Evolutionary conservation across 2,329 filamentous ascomycete species (phyloP), one percentile per base, ranked within the genome.

Genomic region (Exophiala sp.): DNA sequence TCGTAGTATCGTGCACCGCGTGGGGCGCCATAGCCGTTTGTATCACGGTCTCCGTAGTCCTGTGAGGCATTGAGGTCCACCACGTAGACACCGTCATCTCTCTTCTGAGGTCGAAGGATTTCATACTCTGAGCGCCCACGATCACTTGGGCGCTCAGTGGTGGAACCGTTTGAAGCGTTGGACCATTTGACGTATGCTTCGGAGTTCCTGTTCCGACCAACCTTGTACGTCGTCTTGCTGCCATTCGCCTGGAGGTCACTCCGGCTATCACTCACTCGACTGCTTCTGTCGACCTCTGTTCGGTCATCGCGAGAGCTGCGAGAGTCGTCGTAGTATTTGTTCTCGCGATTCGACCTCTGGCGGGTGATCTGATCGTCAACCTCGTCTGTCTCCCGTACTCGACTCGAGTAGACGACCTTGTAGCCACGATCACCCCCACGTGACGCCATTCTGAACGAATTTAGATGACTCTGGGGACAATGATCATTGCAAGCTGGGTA

Each of bases 321-420:
- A 40, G 50, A 52, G 34, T 56, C 55, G 9, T 56, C 35, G n/a
- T 55, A 46, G 29, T 59, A 54, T 16, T 53, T 57, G n/a, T 50
- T 18, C 1, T 59, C 47, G 14, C 52, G 56, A 11, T 47, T 46
- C 11, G 47, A 32, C 29, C 40, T 46, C 2, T 50, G 56, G 40
- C 34, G 33, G n/a, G 47, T 36, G 1, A 16, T 36, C 4, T 38
- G 34, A 14, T 55, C 50, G 29, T 54, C 55, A 14, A 36, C 14
- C 3, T 43, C 29, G 24, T 55, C 49, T 5, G 35, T 12, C n/a
- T 43, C 54, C 14, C 54, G 48, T 18, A 29, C 33, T 9, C 58
- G 58, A 45, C 42, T 55, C 5, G 52, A 43, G 44, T 61, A 60
- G 39, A 57, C 52, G 10, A 62, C 60, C 48, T 57, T 61, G 48